Base-by-base conservation (phyloP, 768 basidiomycete species). In the Sistotremastrum suecicum region DNA sequence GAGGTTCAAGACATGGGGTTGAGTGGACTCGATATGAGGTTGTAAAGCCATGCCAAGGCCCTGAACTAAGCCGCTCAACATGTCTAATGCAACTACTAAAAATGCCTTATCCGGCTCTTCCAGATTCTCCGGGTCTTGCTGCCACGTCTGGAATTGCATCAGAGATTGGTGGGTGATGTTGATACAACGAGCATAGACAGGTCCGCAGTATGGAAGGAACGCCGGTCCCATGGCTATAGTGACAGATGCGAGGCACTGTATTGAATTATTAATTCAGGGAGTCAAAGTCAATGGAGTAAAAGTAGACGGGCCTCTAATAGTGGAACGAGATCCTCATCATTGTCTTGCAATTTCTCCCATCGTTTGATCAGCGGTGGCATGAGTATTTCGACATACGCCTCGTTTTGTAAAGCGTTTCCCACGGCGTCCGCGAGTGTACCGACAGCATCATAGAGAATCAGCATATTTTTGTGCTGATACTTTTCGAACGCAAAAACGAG, bases 381-480 rank as follows among this genome's bases (percentile, higher is more conserved):
- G 52, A 99, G 66, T 51, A 97, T 91, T 37, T 95, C 89, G 44
- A 98, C 85, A 58, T 85, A 91, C 6, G 75, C 66, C 5, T 87
- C 74, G 58, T 91, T 87, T 57, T 84, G 80, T 50, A 99, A 65
- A 4, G 89, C 85, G 36, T 80, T 60, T 3, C 92, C 92, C 39
- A 99, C 95, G 3, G 92, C 90, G 58, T 99, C 95, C 5, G 95
- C 95, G 35, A 99, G 70, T 1, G 95, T 99, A 5, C 95, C 95
- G 40, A 99, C 84, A n/a, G 95, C 95, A 56, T 99, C 95, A 58
- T 98, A 98, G 33, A 99, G 67, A 49, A 98, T 99, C 53, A 99
- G 75, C 75, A 98, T 82, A 60, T 99, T 99, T 74, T 98, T 98
- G 64, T 95, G 92, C 59, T 99, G 95, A 63, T 99, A 99, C 65